A percentile compares a stretch with the other conserved stretches of the same genome.
Evolutionary conservation across 768 basidiomycete genomes (phyloP).

Genomic region (Strobilomyces dryophilus): DNA sequence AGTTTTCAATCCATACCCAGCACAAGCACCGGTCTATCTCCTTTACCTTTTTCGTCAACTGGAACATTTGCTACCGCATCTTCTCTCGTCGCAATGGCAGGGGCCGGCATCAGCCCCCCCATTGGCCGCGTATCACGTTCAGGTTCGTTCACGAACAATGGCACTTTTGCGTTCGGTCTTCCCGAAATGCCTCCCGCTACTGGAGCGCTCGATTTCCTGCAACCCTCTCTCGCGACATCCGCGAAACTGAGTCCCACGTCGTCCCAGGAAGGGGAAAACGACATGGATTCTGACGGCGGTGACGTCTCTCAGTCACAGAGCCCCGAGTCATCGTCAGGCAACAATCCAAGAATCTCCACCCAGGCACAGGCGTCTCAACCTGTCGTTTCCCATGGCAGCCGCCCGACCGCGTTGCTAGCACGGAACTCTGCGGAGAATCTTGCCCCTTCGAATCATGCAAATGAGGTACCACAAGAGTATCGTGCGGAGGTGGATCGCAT

Average conservation of each 20-base stretch:
- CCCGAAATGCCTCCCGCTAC: constrained; percentile 24
- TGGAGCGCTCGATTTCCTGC: constrained; percentile 31
- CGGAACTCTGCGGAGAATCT: constrained; percentile 27
- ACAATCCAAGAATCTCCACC: constrained; percentile 16
- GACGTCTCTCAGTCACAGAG: constrained; percentile 29
- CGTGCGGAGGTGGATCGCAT: constrained; percentile 80
- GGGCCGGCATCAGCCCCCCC: constrained; percentile 29
- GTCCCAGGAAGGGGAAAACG: constrained; percentile 51
- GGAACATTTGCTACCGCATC: constrained; percentile 29
- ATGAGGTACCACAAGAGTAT: constrained; percentile 79
- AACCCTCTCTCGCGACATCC: constrained; percentile 12
- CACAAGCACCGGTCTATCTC: constrained; percentile 26
- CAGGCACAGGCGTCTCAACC: constrained; percentile 23
- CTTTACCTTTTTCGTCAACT: constrained; percentile 28
- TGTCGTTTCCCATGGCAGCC: constrained; percentile 12
- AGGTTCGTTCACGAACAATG: constrained; percentile 49
- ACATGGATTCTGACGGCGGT: constrained; percentile 42
- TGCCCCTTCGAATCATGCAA: constrained; percentile 34
- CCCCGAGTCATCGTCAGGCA: constrained; percentile 29
- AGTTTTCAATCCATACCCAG: constrained; percentile 33
- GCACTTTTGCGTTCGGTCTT: constrained; percentile 37
- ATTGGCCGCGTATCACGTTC: constrained; percentile 57
- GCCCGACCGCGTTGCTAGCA: constrained; percentile 11
- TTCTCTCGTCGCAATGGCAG: constrained; percentile 20
- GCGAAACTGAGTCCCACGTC: constrained; percentile 26